These are phyloP conservation scores for Macadamia integrifolia DNA, from an alignment of 164 flowering plant genomes.

Conservation along the genomic window DNA sequence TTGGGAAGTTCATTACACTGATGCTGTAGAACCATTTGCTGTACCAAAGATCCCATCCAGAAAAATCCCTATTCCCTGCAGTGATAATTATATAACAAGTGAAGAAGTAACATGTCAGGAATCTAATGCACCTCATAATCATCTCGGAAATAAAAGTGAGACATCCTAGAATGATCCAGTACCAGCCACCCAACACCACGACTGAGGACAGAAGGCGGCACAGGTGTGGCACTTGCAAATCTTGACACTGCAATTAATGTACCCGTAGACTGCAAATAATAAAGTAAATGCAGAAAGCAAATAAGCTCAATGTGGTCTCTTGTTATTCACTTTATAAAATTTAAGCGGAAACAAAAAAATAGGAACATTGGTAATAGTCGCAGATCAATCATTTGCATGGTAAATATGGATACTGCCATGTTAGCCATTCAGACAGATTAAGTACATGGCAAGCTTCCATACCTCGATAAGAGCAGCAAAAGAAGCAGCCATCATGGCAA, in stretches of 20 bases:
- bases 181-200: constrained; percentile 89
- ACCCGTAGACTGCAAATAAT: constrained; percentile 62
- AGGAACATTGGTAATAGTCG: not conserved
- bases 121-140: not conserved
- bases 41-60: constrained; percentile 77
- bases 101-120: not conserved
- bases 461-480: constrained; percentile 77
- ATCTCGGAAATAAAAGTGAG: not conserved
- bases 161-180: not conserved
- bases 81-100: constrained; percentile 3
- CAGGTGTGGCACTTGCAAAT: constrained; percentile 72
- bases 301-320: not conserved
- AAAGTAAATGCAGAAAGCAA: not conserved
- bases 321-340: constrained; percentile 1
- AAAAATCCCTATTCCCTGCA: constrained; percentile 71
- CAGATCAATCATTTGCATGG: not conserved
- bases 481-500: constrained; percentile 76
- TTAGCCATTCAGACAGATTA: not conserved
- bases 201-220: constrained; percentile 71
- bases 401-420: not conserved
- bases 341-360: not conserved
- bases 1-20: constrained; percentile 50
- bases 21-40: constrained; percentile 68
- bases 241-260: constrained; percentile 56
- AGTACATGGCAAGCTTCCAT: not conserved